A percentile compares a stretch with the other conserved stretches of the same genome.
phyloP scores from a whole-genome alignment of 2,329 filamentous ascomycete genomes.

The Sphaerostilbella broomeana region DNA sequence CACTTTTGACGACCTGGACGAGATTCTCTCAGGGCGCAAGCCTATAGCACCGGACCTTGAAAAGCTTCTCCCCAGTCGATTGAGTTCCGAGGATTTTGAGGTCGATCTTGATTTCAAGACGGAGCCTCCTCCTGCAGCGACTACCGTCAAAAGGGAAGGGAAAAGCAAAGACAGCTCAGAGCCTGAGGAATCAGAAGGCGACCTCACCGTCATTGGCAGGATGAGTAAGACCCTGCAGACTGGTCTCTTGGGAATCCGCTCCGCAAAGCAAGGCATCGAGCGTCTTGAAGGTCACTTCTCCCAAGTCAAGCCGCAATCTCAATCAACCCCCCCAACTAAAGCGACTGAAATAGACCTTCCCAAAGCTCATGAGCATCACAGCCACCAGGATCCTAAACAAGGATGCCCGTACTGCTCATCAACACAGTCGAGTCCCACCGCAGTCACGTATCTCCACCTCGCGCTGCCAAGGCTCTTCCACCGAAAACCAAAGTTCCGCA shows the following conservation, averaged over 20 bases:
- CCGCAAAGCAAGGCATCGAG: constrained; percentile 52
- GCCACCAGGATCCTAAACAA: constrained; percentile 1
- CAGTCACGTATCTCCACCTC: constrained; percentile 34
- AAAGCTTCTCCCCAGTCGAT: constrained; percentile 18
- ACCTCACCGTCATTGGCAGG: constrained; percentile 39
- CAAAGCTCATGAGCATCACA: constrained; percentile 14
- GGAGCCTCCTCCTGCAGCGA: not conserved
- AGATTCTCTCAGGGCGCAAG: constrained; percentile 38
- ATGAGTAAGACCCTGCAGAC: constrained; percentile 49
- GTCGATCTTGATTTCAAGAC: constrained; percentile 16
- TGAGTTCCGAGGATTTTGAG: constrained; percentile 21
- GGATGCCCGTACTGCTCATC: constrained; percentile 17
- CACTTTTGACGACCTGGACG: constrained; percentile 52
- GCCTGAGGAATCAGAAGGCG: constrained; percentile 29
- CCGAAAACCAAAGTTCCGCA: constrained; percentile 36
- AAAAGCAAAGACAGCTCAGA: constrained; percentile 12
- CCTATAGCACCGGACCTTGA: constrained; percentile 21
- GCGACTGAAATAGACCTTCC: not conserved
- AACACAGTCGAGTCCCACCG: constrained; percentile 6
- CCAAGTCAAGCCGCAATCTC: constrained; percentile 26
- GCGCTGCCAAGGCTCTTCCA: constrained; percentile 42
- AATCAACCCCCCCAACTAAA: constrained; percentile 1
- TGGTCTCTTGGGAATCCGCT: constrained; percentile 46
- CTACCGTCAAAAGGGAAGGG: constrained; percentile 15
- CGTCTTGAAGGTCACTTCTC: constrained; percentile 48